Conservation (phyloP, 73 alveolate genomes). For the Paramecium octaurelia region DNA sequence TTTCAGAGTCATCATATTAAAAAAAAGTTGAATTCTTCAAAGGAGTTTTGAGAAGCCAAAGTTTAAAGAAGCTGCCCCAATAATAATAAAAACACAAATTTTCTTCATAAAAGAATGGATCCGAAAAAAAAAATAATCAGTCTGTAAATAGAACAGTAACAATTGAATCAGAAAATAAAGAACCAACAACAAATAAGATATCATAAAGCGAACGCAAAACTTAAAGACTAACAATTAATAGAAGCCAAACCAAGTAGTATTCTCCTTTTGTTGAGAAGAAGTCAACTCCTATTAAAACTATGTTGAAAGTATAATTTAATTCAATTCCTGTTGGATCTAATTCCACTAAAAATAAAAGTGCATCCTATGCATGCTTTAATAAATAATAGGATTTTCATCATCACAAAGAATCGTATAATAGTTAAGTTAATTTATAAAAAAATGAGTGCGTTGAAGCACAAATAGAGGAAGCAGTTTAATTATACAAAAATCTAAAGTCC, state of each 20-base stretch:
- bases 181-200: background rate
- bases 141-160: background rate
- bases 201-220: constrained; percentile 17
- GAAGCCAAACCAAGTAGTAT: background rate
- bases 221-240: background rate
- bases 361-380: background rate
- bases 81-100: background rate
- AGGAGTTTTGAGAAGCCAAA: constrained; percentile 1
- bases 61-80: background rate
- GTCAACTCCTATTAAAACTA: background rate
- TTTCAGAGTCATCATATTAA: background rate
- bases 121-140: background rate
- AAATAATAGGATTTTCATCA: background rate
- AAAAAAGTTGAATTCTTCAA: background rate
- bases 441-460: constrained; percentile 12
- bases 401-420: constrained; percentile 14
- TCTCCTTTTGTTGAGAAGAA: background rate
- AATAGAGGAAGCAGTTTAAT: constrained; percentile 27
- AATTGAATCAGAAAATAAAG: background rate
- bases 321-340: background rate
- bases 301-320: background rate
- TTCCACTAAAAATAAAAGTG: background rate
- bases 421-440: background rate
- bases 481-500: background rate
- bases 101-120: background rate